Evolutionary conservation across 2,329 filamentous ascomycete genomes (phyloP).

Genomic region (Capronia epimyces): DNA sequence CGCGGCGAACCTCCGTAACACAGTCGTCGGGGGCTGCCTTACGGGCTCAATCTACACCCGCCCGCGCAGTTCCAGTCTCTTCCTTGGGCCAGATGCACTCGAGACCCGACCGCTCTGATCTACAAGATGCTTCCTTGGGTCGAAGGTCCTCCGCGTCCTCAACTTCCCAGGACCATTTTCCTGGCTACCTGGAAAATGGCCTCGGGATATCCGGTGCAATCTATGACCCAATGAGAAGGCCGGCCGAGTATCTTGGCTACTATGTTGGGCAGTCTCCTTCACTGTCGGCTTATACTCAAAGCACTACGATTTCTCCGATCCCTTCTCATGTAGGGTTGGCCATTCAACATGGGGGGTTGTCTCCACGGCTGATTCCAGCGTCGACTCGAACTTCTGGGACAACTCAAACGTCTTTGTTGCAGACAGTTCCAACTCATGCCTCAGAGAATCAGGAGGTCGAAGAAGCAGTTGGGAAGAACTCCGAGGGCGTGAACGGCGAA

Average conservation of each 20-base stretch:
- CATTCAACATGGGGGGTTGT: slow-evolving; percentile 36
- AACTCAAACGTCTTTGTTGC: slow-evolving; percentile 11
- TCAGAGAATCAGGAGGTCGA: slow-evolving; percentile 1
- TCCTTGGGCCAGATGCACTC: slow-evolving; percentile 34
- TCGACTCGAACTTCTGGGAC: slow-evolving; percentile 9
- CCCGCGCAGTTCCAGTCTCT: slow-evolving; percentile 39
- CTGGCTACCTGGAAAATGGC: slow-evolving; percentile 11
- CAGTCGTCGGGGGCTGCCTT: slow-evolving; percentile 40
- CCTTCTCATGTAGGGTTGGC: slow-evolving; percentile 37
- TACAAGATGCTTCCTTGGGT: slow-evolving; percentile 32
- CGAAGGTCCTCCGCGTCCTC: slow-evolving; percentile 32
- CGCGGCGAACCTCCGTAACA: slow-evolving; percentile 42
- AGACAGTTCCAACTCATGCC: not conserved
- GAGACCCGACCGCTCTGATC: slow-evolving; percentile 32
- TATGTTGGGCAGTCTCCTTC: slow-evolving; percentile 43
- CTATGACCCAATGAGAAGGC: slow-evolving; percentile 35
- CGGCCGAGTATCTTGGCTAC: slow-evolving; percentile 44
- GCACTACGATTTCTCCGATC: slow-evolving; percentile 36
- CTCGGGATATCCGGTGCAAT: slow-evolving; percentile 12
- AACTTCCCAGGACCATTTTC: slow-evolving; percentile 18
- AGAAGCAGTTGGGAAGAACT: slow-evolving; percentile 1
- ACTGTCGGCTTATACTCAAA: slow-evolving; percentile 39
- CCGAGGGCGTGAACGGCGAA: not conserved
- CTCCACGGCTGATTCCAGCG: slow-evolving; percentile 31
- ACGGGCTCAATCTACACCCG: slow-evolving; percentile 48